A percentile compares a stretch with the other conserved stretches of the same genome.
Evolutionary conservation across 495 filamentous ascomycete genomes (phyloP).

Genomic region (Hypoxylon subgilvum): DNA sequence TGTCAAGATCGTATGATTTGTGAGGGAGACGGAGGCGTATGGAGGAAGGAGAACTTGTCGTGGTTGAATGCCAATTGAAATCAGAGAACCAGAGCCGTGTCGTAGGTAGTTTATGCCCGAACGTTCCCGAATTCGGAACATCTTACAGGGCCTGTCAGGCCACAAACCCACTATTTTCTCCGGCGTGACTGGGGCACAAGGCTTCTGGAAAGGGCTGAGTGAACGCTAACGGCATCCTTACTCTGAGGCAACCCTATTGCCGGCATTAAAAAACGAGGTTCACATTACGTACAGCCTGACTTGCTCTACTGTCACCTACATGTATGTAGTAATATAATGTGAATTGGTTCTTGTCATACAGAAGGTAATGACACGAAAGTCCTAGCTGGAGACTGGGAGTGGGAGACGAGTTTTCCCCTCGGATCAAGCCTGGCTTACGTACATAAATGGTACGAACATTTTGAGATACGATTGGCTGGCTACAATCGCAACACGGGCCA

Average conservation of each 20-base stretch:
- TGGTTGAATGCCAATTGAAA: slow-evolving; percentile 15
- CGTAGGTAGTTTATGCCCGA: slow-evolving; percentile 32
- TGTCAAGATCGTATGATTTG: slow-evolving; percentile 39
- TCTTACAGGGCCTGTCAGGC: slow-evolving; percentile 36
- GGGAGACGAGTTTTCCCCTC: no score
- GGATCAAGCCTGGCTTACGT: no score
- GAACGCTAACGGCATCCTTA: slow-evolving; percentile 16
- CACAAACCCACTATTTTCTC: slow-evolving; percentile 37
- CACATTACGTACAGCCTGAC: no score
- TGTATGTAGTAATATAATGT: no score
- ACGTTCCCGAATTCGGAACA: slow-evolving; percentile 33
- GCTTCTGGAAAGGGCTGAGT: slow-evolving; percentile 32
- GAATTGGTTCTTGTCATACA: no score
- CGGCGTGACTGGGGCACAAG: slow-evolving; percentile 13
- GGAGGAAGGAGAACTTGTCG: slow-evolving; percentile 14
- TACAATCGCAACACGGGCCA: slow-evolving; percentile 8
- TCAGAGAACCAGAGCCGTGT: slow-evolving; percentile 15
- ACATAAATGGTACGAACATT: no score
- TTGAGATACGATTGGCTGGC: slow-evolving; percentile 8
- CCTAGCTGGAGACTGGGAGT: no score
- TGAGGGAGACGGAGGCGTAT: no score
- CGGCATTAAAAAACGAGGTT: slow-evolving; percentile 13
- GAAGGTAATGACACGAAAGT: no score
- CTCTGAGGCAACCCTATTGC: slow-evolving; percentile 22
- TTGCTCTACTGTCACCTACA: no score